Evolutionary conservation across 2,329 filamentous ascomycete genomes (phyloP).

Genomic region (Apiospora kogelbergensis): DNA sequence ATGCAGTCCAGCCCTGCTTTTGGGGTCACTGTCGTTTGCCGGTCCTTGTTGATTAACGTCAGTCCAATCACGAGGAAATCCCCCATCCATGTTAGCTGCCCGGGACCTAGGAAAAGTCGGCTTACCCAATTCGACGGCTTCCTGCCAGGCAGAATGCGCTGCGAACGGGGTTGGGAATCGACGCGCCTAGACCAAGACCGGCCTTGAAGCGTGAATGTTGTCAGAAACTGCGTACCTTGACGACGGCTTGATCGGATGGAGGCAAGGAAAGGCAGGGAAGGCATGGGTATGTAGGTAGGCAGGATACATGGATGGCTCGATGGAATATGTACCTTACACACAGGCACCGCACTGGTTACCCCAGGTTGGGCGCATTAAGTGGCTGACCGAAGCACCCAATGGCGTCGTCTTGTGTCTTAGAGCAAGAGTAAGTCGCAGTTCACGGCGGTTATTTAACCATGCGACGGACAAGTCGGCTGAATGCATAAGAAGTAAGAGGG

Average conservation of each 20-base stretch:
- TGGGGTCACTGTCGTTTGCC: constrained; percentile 1
- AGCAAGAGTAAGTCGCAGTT: neutral
- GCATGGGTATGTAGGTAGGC: neutral
- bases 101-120: neutral
- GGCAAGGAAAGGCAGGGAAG: neutral
- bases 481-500: neutral
- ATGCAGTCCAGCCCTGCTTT: neutral
- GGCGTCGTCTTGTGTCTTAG: neutral
- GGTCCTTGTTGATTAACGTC: neutral
- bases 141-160: neutral
- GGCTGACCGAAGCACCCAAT: neutral
- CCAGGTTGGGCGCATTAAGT: neutral
- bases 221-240: neutral
- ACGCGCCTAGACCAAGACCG: neutral
- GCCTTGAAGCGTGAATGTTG: neutral
- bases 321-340: neutral
- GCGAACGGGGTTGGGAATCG: neutral
- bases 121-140: neutral
- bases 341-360: neutral
- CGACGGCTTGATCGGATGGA: neutral
- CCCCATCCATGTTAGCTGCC: neutral
- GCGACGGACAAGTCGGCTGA: neutral
- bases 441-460: neutral
- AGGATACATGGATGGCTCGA: neutral
- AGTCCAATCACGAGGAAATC: neutral